Conservation (phyloP, 768 basidiomycete genomes). For the Kwoniella botswanensis region DNA sequence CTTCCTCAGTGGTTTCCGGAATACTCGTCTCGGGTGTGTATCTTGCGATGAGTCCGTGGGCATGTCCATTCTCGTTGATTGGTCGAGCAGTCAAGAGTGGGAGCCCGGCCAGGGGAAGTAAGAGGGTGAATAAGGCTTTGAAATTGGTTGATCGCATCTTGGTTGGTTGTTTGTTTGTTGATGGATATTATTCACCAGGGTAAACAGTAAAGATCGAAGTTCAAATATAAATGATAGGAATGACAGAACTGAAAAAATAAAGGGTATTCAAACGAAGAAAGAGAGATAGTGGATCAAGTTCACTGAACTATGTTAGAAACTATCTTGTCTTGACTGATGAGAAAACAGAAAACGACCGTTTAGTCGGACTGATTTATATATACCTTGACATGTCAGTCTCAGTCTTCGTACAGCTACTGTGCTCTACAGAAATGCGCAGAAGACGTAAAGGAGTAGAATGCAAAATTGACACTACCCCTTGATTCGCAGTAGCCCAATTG, state of each 20-base stretch:
- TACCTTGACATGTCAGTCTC: background rate
- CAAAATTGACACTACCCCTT: background rate
- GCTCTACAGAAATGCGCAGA: too few species aligned
- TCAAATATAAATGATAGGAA: background rate
- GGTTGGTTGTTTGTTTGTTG: background rate
- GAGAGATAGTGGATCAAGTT: too few species aligned
- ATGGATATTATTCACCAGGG: background rate
- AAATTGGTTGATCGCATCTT: conserved; percentile 13
- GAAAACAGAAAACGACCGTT: background rate
- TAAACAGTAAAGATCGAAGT: background rate
- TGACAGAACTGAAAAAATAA: background rate
- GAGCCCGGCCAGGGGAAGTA: conserved; percentile 12
- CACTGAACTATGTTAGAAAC: background rate
- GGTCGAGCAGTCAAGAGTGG: background rate
- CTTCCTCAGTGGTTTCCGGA: background rate
- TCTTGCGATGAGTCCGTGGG: background rate
- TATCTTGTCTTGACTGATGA: background rate
- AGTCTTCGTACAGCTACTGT: too few species aligned
- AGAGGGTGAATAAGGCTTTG: conserved; percentile 11
- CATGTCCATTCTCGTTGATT: background rate
- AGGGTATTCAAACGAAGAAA: too few species aligned
- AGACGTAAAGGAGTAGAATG: background rate
- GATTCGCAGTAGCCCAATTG: background rate
- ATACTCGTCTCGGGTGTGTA: conserved; percentile 2
- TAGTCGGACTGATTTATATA: background rate